Conservation (phyloP, 176 grass and related monocot species). For the Eleusine indica region DNA sequence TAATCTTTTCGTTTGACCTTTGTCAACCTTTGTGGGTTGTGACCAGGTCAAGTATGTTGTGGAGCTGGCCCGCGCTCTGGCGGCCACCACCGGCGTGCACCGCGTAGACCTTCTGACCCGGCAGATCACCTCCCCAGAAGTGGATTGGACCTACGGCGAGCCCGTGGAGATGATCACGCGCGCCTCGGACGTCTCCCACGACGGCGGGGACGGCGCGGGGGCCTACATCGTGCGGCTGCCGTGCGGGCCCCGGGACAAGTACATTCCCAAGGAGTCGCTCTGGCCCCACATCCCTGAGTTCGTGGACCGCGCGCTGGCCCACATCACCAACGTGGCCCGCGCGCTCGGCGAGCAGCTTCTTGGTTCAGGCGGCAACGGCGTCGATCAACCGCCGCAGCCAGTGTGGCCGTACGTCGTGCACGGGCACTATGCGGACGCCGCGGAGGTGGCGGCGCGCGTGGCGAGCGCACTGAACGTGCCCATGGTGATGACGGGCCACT, state of each 20-base stretch:
- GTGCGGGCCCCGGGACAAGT: conserved; percentile 78
- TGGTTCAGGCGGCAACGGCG: neutral
- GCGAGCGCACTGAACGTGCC: conserved; percentile 74
- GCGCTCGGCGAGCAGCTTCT: conserved; percentile 60
- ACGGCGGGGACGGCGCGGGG: conserved; percentile 3
- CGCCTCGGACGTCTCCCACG: neutral
- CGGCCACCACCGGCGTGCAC: conserved; percentile 74
- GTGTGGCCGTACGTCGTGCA: conserved; percentile 89
- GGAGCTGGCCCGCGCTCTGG: conserved; percentile 82
- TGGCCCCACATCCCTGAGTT: conserved; percentile 97
- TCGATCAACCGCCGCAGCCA: neutral
- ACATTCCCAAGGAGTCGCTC: conserved; percentile 79
- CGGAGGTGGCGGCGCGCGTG: conserved; percentile 73
- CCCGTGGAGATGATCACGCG: conserved; percentile 81
- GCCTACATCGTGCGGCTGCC: conserved; percentile 94
- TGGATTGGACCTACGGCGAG: conserved; percentile 96
- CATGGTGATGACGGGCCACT: conserved; percentile 97
- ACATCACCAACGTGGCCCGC: conserved; percentile 81
- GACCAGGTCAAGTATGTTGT: conserved; percentile 94
- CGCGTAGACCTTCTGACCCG: conserved; percentile 87
- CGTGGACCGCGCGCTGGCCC: conserved; percentile 87
- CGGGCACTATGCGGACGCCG: conserved; percentile 92
- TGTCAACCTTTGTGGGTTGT: neutral
- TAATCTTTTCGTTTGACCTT: no score
- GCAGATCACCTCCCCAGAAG: conserved; percentile 73